Evolutionary conservation across 192 early-diverging fungal species (phyloP).

Genomic region (Backusella tarrabulga): DNA sequence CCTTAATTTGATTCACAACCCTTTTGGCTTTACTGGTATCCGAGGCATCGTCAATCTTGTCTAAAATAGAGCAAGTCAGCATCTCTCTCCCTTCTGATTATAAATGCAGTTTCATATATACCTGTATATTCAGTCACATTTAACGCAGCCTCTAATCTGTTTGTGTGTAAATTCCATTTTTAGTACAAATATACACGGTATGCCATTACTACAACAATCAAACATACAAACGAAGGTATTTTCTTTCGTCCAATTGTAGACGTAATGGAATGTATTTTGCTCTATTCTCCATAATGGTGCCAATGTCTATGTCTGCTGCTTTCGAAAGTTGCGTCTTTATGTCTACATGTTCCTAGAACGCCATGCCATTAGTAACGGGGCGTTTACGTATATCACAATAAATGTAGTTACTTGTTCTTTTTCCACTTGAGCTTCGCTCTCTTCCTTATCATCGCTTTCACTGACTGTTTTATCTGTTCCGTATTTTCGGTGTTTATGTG

Average conservation of each 20-base stretch:
- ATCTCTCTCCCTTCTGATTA: background rate
- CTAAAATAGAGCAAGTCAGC: background rate
- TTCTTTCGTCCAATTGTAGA: slow-evolving; percentile 86
- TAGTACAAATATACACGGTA: background rate
- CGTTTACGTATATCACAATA: background rate
- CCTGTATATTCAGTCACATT: slow-evolving; percentile 75
- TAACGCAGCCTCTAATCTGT: slow-evolving; percentile 85
- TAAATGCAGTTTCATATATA: background rate
- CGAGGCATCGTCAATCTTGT: slow-evolving; percentile 57
- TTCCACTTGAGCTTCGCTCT: background rate
- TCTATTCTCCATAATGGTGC: slow-evolving; percentile 77
- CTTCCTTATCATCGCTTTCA: background rate
- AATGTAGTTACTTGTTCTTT: background rate
- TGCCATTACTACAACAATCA: background rate
- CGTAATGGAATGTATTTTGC: slow-evolving; percentile 95
- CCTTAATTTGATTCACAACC: slow-evolving; percentile 92
- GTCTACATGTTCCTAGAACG: background rate
- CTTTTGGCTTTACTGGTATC: slow-evolving; percentile 84
- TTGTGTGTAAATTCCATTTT: background rate
- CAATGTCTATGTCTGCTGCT: slow-evolving; percentile 48
- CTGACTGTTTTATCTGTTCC: background rate
- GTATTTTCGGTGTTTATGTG: slow-evolving; percentile 42
- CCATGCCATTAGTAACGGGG: background rate
- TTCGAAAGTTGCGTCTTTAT: background rate
- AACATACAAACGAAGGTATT: slow-evolving; percentile 81